phyloP scores from a whole-genome alignment of 2,329 filamentous ascomycete genomes.

The Lachnellula hyalina region DNA sequence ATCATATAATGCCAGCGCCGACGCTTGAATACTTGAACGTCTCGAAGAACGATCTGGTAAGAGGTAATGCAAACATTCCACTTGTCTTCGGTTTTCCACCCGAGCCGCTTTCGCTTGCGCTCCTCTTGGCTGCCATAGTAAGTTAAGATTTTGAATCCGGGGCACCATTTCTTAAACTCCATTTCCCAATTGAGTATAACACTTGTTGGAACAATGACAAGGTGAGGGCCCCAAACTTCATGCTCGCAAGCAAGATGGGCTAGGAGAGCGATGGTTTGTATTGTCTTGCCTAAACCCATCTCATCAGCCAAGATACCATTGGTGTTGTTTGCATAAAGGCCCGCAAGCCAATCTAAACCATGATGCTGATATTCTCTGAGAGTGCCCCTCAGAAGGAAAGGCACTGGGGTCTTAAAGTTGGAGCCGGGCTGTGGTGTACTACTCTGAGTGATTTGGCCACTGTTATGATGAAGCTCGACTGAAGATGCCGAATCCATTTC shows the following conservation, averaged over 20 bases:
- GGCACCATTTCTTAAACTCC: slow-evolving; percentile 99
- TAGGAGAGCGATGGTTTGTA: slow-evolving; percentile 91
- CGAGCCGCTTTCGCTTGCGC: slow-evolving; percentile 80
- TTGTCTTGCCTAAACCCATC: slow-evolving; percentile 97
- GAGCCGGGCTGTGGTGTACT: slow-evolving; percentile 35
- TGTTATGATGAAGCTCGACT: slow-evolving; percentile 28
- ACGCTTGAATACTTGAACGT: slow-evolving; percentile 88
- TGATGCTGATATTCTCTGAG: slow-evolving; percentile 94
- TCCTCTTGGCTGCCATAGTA: slow-evolving; percentile 96
- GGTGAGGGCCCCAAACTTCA: slow-evolving; percentile 89
- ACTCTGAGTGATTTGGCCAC: slow-evolving; percentile 31
- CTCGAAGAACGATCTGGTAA: slow-evolving; percentile 92
- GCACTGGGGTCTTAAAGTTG: slow-evolving; percentile 62
- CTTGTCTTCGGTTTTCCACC: slow-evolving; percentile 87
- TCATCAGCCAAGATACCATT: slow-evolving; percentile 97
- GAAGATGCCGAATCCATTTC: slow-evolving; percentile 32
- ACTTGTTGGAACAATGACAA: slow-evolving; percentile 94
- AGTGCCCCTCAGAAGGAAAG: slow-evolving; percentile 78
- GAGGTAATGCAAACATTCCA: slow-evolving; percentile 99
- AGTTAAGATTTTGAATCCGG: slow-evolving; percentile 94
- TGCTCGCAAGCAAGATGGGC: slow-evolving; percentile 89
- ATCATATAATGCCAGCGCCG: slow-evolving; percentile 97
- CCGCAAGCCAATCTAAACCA: slow-evolving; percentile 94
- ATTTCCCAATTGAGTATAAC: slow-evolving; percentile 99
- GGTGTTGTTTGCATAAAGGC: slow-evolving; percentile 84